These are phyloP conservation scores for Vanderwaltozyma verrucispora DNA, from an alignment of 805 yeast genomes.

Conservation along the genomic window DNA sequence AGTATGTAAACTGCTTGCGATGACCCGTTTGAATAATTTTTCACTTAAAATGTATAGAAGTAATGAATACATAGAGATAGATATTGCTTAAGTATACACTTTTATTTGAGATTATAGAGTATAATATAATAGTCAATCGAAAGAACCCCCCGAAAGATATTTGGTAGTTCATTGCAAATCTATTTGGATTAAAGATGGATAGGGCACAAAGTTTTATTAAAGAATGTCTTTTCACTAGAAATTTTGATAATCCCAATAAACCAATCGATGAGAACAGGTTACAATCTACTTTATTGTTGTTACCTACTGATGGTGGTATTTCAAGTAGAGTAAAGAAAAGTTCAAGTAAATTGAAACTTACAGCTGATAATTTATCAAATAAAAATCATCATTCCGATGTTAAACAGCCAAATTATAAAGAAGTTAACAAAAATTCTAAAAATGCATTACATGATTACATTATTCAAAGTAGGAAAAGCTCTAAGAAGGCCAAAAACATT, in stretches of 20 bases:
- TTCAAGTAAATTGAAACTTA: conserved; percentile 10
- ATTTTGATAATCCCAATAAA: conserved; percentile 21
- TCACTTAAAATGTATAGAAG: too few species aligned
- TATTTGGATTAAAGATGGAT: conserved; percentile 15
- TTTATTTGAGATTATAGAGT: too few species aligned
- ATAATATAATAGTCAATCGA: too few species aligned
- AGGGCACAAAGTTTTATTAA: conserved; percentile 23
- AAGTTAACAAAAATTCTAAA: conserved; percentile 25
- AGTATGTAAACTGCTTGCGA: too few species aligned
- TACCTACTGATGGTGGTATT: conserved; percentile 30
- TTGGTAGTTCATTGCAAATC: too few species aligned
- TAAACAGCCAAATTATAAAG: conserved; percentile 17
- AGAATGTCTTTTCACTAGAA: conserved; percentile 21
- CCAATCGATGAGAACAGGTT: conserved; percentile 26
- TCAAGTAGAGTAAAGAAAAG: conserved; percentile 15
- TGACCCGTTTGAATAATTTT: too few species aligned
- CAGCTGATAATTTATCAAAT: conserved; percentile 3
- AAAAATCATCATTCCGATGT: not conserved
- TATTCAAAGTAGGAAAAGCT: conserved; percentile 13
- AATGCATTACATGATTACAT: conserved; percentile 22
- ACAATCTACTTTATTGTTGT: conserved; percentile 21
- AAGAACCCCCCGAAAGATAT: too few species aligned
- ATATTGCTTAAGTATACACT: too few species aligned
- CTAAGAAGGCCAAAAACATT: conserved; percentile 21
- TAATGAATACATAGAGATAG: too few species aligned